Base-by-base conservation (phyloP, 768 basidiomycete genomes). In the Kwoniella sp. region DNA sequence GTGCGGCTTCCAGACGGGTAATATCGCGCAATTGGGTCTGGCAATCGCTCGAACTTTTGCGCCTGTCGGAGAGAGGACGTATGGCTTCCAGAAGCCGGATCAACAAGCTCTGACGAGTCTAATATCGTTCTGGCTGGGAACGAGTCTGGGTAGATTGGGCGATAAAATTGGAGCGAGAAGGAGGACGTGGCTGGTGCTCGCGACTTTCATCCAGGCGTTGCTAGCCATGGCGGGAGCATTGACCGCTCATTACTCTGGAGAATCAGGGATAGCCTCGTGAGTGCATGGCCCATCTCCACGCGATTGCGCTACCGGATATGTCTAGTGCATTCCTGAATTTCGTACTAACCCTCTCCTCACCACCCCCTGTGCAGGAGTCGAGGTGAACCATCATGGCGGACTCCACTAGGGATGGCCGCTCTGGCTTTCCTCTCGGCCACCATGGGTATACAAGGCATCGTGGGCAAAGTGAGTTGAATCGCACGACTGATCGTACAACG, bases 31-130 rank as follows among this genome's bases (percentile, higher is more conserved):
- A 87, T 83, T 94, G 15, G 85, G 89, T 0, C 82, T 94, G 26
- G 92, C 92, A 2, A 75, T 94, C 56, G 91, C 90, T 0, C 86
- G 92, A 9, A 86, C 91, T n/a, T 92, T 91, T 71, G 73, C 73
- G 5, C 74, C 79, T 0, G 58, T 62, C 9, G 66, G 65, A 9
- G 86, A 89, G 73, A 75, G 75, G 17, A 79, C 77, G 2, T 72
- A 72, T 51, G 79, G 84, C 0, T 93, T 94, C 82, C 91, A 91
- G 79, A 85, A 85, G 61, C 85, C 91, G 1, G 93, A 96, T 73
- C 87, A 87, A 77, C 91, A 92, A 78, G 92, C 92, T 17, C 83
- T 95, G 58, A 86, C 86, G 37, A 91, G 90, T n/a, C 81, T 93
- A 12, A 73, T 90, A 63, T 79, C 86, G n/a, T 93, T 93, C 85